phyloP scores from a whole-genome alignment of 2,329 filamentous ascomycete genomes.

The Fusarium tjaetaba region DNA sequence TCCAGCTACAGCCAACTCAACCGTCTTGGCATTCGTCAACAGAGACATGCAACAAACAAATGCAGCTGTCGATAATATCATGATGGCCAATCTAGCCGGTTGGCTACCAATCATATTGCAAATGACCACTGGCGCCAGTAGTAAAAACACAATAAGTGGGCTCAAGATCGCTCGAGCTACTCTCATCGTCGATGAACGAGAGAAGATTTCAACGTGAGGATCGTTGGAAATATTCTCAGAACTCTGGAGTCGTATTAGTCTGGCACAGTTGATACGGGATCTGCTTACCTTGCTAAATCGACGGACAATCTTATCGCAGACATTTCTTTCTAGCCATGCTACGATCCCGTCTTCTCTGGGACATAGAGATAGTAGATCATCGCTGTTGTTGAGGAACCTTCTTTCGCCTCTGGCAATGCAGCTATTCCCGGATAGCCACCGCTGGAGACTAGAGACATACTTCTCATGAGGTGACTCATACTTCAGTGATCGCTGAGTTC shows the following conservation, averaged over 20 bases:
- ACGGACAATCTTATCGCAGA: neutral
- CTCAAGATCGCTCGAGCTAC: neutral
- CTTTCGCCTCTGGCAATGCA: neutral
- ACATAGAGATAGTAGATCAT: neutral
- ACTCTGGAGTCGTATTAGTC: neutral
- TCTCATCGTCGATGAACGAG: neutral
- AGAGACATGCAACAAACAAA: neutral
- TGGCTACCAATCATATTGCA: neutral
- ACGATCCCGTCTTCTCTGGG: neutral
- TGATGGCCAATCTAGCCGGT: neutral
- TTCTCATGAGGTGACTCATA: neutral
- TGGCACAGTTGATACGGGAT: rapidly evolving
- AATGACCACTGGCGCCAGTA: neutral
- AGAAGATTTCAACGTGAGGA: neutral
- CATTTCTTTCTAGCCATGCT: neutral
- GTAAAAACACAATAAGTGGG: rapidly evolving
- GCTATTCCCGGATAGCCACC: neutral
- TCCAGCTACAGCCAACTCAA: neutral
- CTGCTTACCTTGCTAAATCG: neutral
- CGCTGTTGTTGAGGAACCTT: neutral
- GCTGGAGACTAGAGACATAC: neutral
- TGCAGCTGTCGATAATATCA: neutral
- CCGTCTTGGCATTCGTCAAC: neutral
- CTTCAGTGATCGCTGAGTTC: neutral
- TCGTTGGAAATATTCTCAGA: neutral